Conservation (phyloP, 1,139 yeast genomes). For the Suhomyces bolitotheri region DNA sequence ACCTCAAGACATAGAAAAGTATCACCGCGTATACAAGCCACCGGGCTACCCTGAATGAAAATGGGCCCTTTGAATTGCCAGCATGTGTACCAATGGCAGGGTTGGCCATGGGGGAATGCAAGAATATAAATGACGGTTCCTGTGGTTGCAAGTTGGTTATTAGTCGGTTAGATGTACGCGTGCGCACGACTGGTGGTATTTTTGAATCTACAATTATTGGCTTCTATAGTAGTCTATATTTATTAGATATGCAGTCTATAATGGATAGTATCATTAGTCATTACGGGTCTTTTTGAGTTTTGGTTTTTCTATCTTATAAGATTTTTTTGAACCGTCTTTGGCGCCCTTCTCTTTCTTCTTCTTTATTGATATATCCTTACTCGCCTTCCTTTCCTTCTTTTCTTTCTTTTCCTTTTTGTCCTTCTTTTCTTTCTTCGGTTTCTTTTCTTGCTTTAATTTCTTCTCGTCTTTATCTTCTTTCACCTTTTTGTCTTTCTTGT, state of each 20-base stretch:
- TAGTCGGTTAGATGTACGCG: too few species aligned
- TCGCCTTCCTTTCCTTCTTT: slow-evolving; percentile 19
- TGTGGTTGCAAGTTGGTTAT: too few species aligned
- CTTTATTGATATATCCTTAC: too few species aligned
- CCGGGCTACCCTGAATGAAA: slow-evolving; percentile 1
- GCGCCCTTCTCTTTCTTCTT: slow-evolving; percentile 11
- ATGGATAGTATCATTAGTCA: slow-evolving; percentile 1
- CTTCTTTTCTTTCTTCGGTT: slow-evolving; percentile 12
- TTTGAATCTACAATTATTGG: too few species aligned
- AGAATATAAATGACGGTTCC: too few species aligned
- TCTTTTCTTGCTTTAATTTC: slow-evolving; percentile 9
- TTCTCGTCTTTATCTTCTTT: slow-evolving; percentile 14
- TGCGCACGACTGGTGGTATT: too few species aligned
- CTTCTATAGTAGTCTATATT: too few species aligned
- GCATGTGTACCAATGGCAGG: too few species aligned
- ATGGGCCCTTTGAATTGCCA: too few species aligned
- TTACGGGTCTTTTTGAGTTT: slow-evolving; percentile 1
- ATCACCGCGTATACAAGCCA: slow-evolving; percentile 6
- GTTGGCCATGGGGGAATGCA: too few species aligned
- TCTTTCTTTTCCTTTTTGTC: slow-evolving; percentile 12
- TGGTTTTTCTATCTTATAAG: slow-evolving; percentile 4
- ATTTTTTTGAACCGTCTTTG: slow-evolving; percentile 7
- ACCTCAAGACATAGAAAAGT: slow-evolving; percentile 12
- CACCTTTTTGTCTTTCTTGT: slow-evolving; percentile 14
- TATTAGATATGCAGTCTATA: too few species aligned